phyloP scores from a whole-genome alignment of 352 stramenopile genomes.

The Phytophthora fragariae region DNA sequence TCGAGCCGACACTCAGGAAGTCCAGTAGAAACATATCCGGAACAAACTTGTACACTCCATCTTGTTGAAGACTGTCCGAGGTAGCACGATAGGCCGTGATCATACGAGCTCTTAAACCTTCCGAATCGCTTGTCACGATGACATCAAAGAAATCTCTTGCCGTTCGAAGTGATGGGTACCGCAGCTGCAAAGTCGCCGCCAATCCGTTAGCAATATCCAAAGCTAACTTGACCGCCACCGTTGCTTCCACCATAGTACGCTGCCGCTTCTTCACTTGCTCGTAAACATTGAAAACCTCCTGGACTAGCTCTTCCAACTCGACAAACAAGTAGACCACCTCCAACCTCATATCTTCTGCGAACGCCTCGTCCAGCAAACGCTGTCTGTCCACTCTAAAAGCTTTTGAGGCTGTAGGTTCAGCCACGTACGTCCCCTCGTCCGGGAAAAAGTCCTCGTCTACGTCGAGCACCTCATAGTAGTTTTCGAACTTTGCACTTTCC shows the following conservation, averaged over 20 bases:
- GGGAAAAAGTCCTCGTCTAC: no score
- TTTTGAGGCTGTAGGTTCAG: background rate
- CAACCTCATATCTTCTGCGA: conserved; percentile 32
- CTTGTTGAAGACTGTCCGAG: background rate
- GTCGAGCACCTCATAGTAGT: no score
- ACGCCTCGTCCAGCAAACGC: conserved; percentile 28
- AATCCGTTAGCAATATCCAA: conserved; percentile 23
- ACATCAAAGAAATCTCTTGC: background rate
- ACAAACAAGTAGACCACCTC: conserved; percentile 35
- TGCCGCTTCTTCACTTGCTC: conserved; percentile 34
- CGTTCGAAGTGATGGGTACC: conserved; percentile 26
- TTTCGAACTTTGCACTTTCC: background rate
- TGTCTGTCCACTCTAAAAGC: conserved; percentile 4
- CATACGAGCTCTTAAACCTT: no score
- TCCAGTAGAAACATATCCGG: background rate
- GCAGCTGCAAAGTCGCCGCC: conserved; percentile 29
- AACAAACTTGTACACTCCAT: background rate
- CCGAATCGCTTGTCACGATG: no score
- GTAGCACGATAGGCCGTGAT: no score
- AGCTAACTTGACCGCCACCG: conserved; percentile 35
- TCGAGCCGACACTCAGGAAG: background rate
- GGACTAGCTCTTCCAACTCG: conserved; percentile 32
- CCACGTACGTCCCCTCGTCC: background rate
- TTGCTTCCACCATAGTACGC: conserved; percentile 42
- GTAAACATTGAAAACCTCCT: conserved; percentile 28